Percentiles rank a stretch among this genome's conserved stretches.
Evolutionary conservation across 2,329 filamentous ascomycete genomes (phyloP).

Genomic region (Epichloe brachyelytri): DNA sequence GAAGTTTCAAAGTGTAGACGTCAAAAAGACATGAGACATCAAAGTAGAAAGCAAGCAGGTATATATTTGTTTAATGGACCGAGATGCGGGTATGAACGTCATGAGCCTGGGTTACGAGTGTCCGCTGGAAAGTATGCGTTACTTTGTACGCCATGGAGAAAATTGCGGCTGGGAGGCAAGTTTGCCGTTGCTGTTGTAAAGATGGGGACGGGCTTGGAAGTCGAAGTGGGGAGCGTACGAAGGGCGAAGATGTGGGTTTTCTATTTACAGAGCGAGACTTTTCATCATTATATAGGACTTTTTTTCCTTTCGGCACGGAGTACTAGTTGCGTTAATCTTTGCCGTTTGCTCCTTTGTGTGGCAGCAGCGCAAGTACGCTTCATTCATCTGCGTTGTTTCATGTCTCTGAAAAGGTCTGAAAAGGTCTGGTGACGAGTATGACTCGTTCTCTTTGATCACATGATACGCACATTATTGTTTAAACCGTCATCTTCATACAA

Average conservation of each 20-base stretch:
- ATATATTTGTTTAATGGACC: neutral
- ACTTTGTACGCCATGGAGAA: neutral
- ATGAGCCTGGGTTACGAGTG: conserved; percentile 1
- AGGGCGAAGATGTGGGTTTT: neutral
- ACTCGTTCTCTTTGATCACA: no score
- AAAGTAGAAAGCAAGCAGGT: neutral
- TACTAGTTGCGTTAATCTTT: neutral
- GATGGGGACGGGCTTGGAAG: neutral
- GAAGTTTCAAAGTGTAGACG: neutral
- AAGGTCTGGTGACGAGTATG: no score
- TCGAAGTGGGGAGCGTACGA: neutral
- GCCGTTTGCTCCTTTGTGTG: neutral
- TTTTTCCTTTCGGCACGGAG: neutral
- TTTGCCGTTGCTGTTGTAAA: neutral
- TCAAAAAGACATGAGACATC: neutral
- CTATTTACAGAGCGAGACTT: neutral
- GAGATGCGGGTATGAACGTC: neutral
- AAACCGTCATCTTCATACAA: no score
- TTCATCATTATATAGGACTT: neutral
- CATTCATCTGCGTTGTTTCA: no score
- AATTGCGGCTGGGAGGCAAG: neutral
- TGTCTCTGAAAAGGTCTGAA: no score
- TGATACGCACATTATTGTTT: no score
- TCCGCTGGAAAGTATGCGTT: neutral
- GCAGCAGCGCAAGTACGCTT: neutral